Evolutionary conservation across 179 eudicot genomes (phyloP).

Genomic region (Pouteria campechiana): DNA sequence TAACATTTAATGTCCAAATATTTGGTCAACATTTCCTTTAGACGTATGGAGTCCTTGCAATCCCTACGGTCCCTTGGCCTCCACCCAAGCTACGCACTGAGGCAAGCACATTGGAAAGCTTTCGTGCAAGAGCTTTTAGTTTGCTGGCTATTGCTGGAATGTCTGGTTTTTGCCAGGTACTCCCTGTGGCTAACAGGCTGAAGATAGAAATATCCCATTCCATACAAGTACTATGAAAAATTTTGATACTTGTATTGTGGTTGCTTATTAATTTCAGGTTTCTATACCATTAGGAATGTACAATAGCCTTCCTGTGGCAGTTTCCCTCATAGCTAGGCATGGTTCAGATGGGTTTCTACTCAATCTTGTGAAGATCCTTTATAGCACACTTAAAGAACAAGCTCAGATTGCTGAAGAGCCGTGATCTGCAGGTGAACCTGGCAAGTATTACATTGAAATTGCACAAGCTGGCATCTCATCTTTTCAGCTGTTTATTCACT

Average conservation of each 20-base stretch:
- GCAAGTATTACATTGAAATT: too few relatives aligned
- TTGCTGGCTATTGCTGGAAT: constrained; percentile 75
- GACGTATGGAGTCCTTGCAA: constrained; percentile 62
- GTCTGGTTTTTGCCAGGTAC: constrained; percentile 91
- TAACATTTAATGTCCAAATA: too few relatives aligned
- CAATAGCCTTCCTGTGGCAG: constrained; percentile 65
- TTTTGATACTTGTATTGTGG: not conserved
- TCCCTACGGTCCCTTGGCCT: constrained; percentile 83
- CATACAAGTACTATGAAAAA: too few relatives aligned
- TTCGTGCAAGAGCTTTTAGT: constrained; percentile 72
- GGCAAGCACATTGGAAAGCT: constrained; percentile 36
- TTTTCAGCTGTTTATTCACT: too few relatives aligned
- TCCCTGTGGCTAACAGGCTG: constrained; percentile 5
- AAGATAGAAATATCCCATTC: too few relatives aligned
- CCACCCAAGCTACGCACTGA: constrained; percentile 73
- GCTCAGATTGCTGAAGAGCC: constrained; percentile 18
- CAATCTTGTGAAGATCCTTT: constrained; percentile 37
- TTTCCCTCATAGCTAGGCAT: constrained; percentile 72
- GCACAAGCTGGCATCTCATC: too few relatives aligned
- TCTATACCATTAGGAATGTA: constrained; percentile 68
- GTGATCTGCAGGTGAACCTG: too few relatives aligned
- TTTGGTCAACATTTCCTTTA: constrained; percentile 5
- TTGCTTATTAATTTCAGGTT: constrained; percentile 29
- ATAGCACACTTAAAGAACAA: constrained; percentile 36
- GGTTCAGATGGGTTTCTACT: constrained; percentile 73